Base-by-base conservation (phyloP, 495 filamentous ascomycete species). In the Parathielavia hyrcaniae region DNA sequence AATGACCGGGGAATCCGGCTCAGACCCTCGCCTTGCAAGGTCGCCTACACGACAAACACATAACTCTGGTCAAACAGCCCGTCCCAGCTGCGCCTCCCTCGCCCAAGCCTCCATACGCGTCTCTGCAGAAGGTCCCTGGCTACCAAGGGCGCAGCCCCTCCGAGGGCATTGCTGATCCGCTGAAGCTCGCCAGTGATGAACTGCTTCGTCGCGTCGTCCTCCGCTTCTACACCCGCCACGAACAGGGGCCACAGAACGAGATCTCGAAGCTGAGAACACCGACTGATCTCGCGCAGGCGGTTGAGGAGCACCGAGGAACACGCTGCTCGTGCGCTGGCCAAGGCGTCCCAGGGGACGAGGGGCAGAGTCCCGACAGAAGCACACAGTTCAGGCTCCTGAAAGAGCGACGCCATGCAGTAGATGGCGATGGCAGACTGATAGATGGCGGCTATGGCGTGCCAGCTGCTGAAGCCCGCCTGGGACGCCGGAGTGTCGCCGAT, bases 201-300 rank as follows among this genome's bases (percentile, higher is more conserved):
- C 16, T 30, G 41, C 41, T 38, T 45, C 30, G 41, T 41, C 2
- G 12, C 19, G 16, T 53, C 43, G 23, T 53, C 43, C 8, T 22
- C 34, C 0, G 50, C 49, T 12, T 45, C 57, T 2, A 53, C 17
- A 0, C 57, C 57, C 4, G 50, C 50, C 1, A 59, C 20, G 5
- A 36, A 40, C 41, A 40, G 38, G 23, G 57, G 57, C 57, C 50
- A 59, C 14, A 59, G 26, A 17, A 47, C 40, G 32, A 53, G 30
- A 20, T 48, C 53, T 1, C 57, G 57, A 16, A 59, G 41, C 5
- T 48, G 50, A 4, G 50, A 20, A 11, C 9, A 36, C 14, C 38
- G 19, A 19, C 20, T 34, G 9, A 53, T n/a, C 5, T 34, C 16
- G 9, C n/a, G 6, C 4, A 59, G 32, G 0, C n/a, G 32, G 12